A percentile compares a stretch with the other conserved stretches of the same genome.
phyloP scores from a whole-genome alignment of 768 basidiomycete genomes.

The Podaxis sp. region DNA sequence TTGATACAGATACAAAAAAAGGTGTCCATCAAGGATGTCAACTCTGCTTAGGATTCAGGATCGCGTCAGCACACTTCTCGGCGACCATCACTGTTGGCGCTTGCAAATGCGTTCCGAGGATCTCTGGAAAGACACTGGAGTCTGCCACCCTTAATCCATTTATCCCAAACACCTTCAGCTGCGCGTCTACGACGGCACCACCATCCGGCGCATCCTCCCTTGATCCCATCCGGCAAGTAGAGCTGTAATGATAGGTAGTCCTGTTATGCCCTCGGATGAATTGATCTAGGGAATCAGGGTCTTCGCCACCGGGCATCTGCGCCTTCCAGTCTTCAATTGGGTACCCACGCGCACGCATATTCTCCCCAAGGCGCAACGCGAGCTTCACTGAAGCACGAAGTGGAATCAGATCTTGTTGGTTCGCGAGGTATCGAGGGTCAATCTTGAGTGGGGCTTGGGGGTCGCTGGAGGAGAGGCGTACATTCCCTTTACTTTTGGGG shows the following conservation, averaged over 20 bases:
- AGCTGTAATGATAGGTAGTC: slow-evolving; percentile 47
- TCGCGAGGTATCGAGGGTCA: slow-evolving; percentile 46
- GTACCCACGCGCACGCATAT: slow-evolving; percentile 33
- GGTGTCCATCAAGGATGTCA: neutral
- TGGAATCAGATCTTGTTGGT: slow-evolving; percentile 40
- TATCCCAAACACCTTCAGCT: slow-evolving; percentile 42
- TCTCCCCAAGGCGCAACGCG: slow-evolving; percentile 36
- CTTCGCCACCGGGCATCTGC: slow-evolving; percentile 37
- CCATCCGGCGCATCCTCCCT: slow-evolving; percentile 28
- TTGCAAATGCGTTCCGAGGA: slow-evolving; percentile 32
- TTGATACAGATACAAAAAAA: too few species aligned
- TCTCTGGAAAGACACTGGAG: slow-evolving; percentile 46
- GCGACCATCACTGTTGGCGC: slow-evolving; percentile 34
- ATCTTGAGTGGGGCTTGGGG: slow-evolving; percentile 45
- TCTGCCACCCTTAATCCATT: slow-evolving; percentile 47
- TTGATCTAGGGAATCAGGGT: slow-evolving; percentile 37
- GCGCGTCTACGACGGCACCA: slow-evolving; percentile 39
- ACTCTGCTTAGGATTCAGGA: slow-evolving; percentile 15
- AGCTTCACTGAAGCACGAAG: slow-evolving; percentile 43
- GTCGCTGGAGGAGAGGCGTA: slow-evolving; percentile 38
- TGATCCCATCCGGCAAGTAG: slow-evolving; percentile 49
- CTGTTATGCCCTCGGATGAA: slow-evolving; percentile 40
- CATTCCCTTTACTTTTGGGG: slow-evolving; percentile 42
- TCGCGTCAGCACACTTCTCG: slow-evolving; percentile 39
- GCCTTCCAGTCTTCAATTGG: slow-evolving; percentile 37